Conservation (phyloP, 2,329 filamentous ascomycete species). For the Fusarium lateritium region DNA sequence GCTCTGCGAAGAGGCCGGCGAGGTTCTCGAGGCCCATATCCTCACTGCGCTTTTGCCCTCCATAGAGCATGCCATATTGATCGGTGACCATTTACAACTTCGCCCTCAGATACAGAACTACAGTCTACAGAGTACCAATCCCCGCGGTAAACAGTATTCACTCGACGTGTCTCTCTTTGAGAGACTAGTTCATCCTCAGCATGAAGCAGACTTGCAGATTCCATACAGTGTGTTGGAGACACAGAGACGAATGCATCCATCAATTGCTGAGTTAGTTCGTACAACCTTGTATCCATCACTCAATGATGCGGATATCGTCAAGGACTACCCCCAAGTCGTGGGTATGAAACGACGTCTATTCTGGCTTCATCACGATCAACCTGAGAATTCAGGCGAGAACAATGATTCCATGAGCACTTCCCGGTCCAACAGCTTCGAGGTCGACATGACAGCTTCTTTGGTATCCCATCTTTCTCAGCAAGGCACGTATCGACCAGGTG, state of each 20-base stretch:
- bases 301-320: background rate
- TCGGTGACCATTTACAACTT: slow-evolving; percentile 8
- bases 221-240: slow-evolving; percentile 5
- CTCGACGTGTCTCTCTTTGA: slow-evolving; percentile 6
- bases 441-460: slow-evolving; percentile 5
- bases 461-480: slow-evolving; percentile 5
- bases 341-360: slow-evolving; percentile 7
- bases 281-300: background rate
- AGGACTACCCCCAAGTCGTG: background rate
- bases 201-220: background rate
- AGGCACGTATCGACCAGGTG: slow-evolving; percentile 1
- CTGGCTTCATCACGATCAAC: background rate
- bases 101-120: slow-evolving; percentile 9
- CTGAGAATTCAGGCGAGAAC: background rate
- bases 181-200: slow-evolving; percentile 3
- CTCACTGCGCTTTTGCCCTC: slow-evolving; percentile 72
- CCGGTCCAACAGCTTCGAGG: background rate
- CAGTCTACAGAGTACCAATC: slow-evolving; percentile 6
- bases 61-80: slow-evolving; percentile 60
- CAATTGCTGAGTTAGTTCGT: background rate
- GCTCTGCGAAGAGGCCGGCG: slow-evolving; percentile 78
- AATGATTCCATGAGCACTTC: background rate
- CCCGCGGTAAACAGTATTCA: slow-evolving; percentile 2
- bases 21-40: slow-evolving; percentile 76
- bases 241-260: slow-evolving; percentile 5